phyloP scores from a whole-genome alignment of 768 basidiomycete genomes.

The Boletus tylopilopsis region DNA sequence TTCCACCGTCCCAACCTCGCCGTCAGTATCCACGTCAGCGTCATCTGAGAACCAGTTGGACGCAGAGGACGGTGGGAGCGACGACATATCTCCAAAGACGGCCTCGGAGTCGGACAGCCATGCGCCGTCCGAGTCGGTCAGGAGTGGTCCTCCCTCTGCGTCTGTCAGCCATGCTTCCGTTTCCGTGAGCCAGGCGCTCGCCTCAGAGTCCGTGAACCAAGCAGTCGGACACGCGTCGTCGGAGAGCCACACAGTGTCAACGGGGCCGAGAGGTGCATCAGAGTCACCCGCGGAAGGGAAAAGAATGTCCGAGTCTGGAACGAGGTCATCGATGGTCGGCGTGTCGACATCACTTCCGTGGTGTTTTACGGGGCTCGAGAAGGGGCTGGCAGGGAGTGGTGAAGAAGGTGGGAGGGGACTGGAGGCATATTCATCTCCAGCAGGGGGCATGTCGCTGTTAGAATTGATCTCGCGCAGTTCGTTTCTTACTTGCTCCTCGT shows the following conservation, averaged over 20 bases:
- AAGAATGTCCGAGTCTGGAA: slow-evolving; percentile 13
- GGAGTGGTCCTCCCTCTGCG: slow-evolving; percentile 39
- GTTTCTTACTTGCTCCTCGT: not conserved
- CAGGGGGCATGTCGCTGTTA: slow-evolving; percentile 14
- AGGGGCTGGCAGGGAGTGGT: slow-evolving; percentile 53
- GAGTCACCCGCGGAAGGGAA: slow-evolving; percentile 8
- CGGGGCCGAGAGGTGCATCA: not conserved
- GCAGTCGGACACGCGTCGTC: slow-evolving; percentile 4
- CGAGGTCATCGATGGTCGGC: slow-evolving; percentile 18
- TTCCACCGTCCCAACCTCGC: not conserved
- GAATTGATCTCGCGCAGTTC: slow-evolving; percentile 18
- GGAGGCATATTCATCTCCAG: slow-evolving; percentile 33
- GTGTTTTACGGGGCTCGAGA: slow-evolving; percentile 24
- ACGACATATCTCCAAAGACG: slow-evolving; percentile 21
- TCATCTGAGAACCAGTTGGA: slow-evolving; percentile 30
- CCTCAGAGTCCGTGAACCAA: slow-evolving; percentile 18
- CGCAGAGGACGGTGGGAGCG: slow-evolving; percentile 15
- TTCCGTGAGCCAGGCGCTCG: slow-evolving; percentile 24
- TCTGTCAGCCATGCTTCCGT: slow-evolving; percentile 30
- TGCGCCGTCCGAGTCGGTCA: slow-evolving; percentile 36
- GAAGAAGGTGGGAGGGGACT: slow-evolving; percentile 60
- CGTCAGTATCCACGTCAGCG: slow-evolving; percentile 16
- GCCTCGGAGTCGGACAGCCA: slow-evolving; percentile 34
- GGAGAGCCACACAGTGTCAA: slow-evolving; percentile 6
- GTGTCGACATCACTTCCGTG: not conserved